phyloP scores from a whole-genome alignment of 129 eudicot species.

The Saposhnikovia divaricata region DNA sequence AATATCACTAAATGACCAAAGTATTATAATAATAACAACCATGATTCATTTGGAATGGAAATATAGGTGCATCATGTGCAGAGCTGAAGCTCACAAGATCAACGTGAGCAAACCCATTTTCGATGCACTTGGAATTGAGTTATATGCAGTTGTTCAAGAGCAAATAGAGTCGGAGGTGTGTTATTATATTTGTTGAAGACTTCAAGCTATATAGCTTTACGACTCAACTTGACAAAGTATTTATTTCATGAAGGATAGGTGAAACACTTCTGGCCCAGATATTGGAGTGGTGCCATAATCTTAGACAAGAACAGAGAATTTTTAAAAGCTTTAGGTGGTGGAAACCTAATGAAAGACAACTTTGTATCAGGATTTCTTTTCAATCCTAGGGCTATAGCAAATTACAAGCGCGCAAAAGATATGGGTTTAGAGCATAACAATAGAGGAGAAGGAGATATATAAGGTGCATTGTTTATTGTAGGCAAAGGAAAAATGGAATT shows the following conservation, averaged over 20 bases:
- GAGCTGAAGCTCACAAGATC: constrained; percentile 88
- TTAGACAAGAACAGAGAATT: constrained; percentile 63
- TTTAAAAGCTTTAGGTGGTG: constrained; percentile 83
- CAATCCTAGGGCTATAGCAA: constrained; percentile 73
- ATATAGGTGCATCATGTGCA: constrained; percentile 83
- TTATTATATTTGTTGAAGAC: constrained; percentile 4
- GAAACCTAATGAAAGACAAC: constrained; percentile 67
- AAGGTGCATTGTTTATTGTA: constrained; percentile 70
- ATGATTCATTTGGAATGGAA: constrained; percentile 7
- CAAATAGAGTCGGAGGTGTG: constrained; percentile 65
- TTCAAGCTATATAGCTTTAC: neutral
- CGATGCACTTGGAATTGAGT: constrained; percentile 67
- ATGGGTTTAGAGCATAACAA: constrained; percentile 55
- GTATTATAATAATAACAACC: neutral
- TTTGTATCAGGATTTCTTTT: constrained; percentile 77
- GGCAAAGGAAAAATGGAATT: constrained; percentile 70
- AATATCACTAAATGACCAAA: neutral
- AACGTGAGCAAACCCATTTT: constrained; percentile 70
- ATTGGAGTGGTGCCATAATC: constrained; percentile 75
- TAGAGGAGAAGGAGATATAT: constrained; percentile 80
- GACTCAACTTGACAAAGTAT: constrained; percentile 9
- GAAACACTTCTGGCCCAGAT: constrained; percentile 79
- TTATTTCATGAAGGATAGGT: constrained; percentile 35
- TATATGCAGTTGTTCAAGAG: constrained; percentile 67
- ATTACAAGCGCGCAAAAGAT: constrained; percentile 71